Conservation (phyloP, 2,329 filamentous ascomycete species). For the Fusarium xyrophilum region DNA sequence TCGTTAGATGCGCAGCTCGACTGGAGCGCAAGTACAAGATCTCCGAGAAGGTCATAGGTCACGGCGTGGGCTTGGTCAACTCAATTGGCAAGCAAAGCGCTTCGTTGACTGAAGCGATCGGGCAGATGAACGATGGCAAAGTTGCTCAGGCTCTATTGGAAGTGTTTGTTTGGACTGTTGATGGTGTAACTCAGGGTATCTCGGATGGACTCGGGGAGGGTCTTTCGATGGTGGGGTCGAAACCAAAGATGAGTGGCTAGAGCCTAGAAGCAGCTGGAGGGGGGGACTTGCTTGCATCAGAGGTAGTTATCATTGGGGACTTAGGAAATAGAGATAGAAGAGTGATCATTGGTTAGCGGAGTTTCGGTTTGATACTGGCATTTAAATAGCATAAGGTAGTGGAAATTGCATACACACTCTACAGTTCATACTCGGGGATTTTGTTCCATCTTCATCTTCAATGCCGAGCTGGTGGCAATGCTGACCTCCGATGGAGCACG, state of each 20-base stretch:
- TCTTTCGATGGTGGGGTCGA: slow-evolving; percentile 39
- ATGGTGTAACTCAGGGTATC: slow-evolving; percentile 70
- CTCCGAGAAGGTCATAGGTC: slow-evolving; percentile 74
- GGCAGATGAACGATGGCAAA: slow-evolving; percentile 68
- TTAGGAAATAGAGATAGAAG: slow-evolving; percentile 13
- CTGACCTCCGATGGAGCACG: slow-evolving; percentile 6
- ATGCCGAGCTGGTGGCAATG: background rate
- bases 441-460: background rate
- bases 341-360: background rate
- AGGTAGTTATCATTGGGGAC: slow-evolving; percentile 1
- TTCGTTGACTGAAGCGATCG: slow-evolving; percentile 60
- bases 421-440: background rate
- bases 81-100: slow-evolving; percentile 65
- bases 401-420: background rate
- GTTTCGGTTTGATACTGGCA: background rate
- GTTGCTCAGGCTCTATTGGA: slow-evolving; percentile 66
- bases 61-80: slow-evolving; percentile 65
- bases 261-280: background rate
- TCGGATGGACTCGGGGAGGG: slow-evolving; percentile 65
- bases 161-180: slow-evolving; percentile 65
- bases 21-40: slow-evolving; percentile 73
- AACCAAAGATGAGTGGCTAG: slow-evolving; percentile 1
- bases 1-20: slow-evolving; percentile 61
- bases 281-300: background rate
- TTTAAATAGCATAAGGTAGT: background rate